phyloP scores from a whole-genome alignment of 306 rosid species.

The Cicer yamashitae region DNA sequence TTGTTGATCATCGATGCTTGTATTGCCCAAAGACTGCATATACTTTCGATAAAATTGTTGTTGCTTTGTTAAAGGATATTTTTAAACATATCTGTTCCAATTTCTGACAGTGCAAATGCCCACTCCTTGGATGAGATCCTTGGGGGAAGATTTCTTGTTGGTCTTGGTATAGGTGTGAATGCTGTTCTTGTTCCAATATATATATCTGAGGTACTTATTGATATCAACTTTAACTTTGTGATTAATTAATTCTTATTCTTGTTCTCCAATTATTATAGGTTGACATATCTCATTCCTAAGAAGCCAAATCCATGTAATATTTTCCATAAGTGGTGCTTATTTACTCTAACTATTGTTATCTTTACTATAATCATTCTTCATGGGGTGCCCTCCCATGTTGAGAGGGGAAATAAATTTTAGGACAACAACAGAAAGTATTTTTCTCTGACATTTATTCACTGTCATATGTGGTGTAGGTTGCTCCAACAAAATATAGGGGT shows the following conservation, averaged over 20 bases:
- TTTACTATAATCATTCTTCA: constrained; percentile 22
- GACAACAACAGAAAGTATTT: constrained; percentile 14
- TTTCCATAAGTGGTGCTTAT: constrained; percentile 6
- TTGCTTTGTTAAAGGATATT: constrained; percentile 26
- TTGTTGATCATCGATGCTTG: constrained; percentile 22
- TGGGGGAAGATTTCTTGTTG: constrained; percentile 94
- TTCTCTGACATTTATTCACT: constrained; percentile 27
- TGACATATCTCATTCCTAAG: background rate
- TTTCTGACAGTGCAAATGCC: constrained; percentile 77
- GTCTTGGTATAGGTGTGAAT: constrained; percentile 91
- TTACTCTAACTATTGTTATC: constrained; percentile 18
- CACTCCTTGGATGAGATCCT: constrained; percentile 76
- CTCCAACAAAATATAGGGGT: constrained; percentile 90
- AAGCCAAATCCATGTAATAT: constrained; percentile 1
- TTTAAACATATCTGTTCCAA: constrained; percentile 34
- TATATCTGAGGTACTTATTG: constrained; percentile 74
- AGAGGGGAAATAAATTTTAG: constrained; percentile 20
- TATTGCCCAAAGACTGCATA: constrained; percentile 25
- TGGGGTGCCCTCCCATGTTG: constrained; percentile 2
- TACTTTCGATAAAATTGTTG: constrained; percentile 12
- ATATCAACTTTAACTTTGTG: constrained; percentile 31
- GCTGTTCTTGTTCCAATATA: constrained; percentile 89
- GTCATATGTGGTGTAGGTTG: constrained; percentile 59
- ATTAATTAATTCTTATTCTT: background rate
- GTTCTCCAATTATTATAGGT: background rate